phyloP scores from a whole-genome alignment of 345 rosid species.

The Bruguiera gymnorhiza region DNA sequence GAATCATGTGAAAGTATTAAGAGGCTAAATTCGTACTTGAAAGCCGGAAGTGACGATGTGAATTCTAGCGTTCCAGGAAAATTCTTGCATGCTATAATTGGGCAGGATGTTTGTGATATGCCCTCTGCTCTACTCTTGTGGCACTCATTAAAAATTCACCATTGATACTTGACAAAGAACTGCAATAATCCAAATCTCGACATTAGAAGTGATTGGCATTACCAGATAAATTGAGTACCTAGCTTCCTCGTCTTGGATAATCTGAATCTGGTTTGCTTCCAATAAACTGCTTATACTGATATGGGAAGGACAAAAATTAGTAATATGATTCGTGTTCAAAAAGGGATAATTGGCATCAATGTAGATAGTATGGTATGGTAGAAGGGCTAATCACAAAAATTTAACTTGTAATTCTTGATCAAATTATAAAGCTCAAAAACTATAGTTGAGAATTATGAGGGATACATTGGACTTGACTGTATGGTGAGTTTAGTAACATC shows the following conservation, averaged over 20 bases:
- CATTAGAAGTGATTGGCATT: no score
- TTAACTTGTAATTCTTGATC: not conserved
- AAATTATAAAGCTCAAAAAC: no score
- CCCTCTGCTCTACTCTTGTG: not conserved
- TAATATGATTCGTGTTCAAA: not conserved
- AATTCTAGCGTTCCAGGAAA: slow-evolving; percentile 57
- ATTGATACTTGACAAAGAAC: no score
- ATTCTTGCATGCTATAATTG: slow-evolving; percentile 56
- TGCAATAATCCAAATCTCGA: no score
- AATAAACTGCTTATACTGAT: not conserved
- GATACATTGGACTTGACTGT: not conserved
- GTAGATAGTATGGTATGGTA: not conserved
- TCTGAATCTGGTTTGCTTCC: no score
- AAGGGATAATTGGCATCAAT: not conserved
- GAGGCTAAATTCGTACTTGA: slow-evolving; percentile 41
- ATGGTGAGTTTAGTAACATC: not conserved
- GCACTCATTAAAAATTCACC: no score
- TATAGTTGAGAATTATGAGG: not conserved
- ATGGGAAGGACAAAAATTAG: not conserved
- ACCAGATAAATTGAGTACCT: no score
- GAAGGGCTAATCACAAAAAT: not conserved
- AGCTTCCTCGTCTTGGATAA: no score
- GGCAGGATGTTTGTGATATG: slow-evolving; percentile 44
- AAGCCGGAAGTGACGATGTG: slow-evolving; percentile 46
- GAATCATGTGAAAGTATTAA: slow-evolving; percentile 47